These are phyloP conservation scores for Polygonum maritimum DNA, from an alignment of 148 eudicot genomes.

Conservation along the genomic window DNA sequence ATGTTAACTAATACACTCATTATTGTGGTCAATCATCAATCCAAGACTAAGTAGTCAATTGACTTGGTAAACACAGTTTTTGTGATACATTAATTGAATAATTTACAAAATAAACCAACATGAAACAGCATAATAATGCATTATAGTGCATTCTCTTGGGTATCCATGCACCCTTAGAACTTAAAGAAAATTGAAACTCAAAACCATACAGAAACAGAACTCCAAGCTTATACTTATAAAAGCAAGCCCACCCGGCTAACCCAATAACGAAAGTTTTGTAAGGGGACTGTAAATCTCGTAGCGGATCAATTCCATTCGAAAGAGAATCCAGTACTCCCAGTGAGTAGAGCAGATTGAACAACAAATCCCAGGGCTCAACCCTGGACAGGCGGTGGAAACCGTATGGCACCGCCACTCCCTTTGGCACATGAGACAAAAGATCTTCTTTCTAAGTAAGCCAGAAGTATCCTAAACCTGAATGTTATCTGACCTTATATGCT, in stretches of 20 bases:
- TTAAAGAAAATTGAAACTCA: background rate
- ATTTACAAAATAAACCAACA: background rate
- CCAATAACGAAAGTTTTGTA: too few relatives aligned
- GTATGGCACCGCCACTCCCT: too few relatives aligned
- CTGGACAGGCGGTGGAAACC: too few relatives aligned
- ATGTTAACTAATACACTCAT: background rate
- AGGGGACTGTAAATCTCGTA: too few relatives aligned
- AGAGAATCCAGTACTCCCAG: too few relatives aligned
- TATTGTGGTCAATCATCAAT: background rate
- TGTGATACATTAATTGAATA: background rate
- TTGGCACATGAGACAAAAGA: too few relatives aligned
- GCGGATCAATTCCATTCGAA: too few relatives aligned
- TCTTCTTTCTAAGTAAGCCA: background rate
- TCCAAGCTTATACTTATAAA: background rate
- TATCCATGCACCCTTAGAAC: background rate
- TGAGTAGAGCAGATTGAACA: too few relatives aligned
- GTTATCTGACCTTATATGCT: background rate
- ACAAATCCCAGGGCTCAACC: too few relatives aligned
- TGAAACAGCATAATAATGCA: background rate
- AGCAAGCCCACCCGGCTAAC: background rate
- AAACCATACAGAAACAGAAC: background rate
- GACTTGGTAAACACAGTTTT: background rate
- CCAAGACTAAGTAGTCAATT: background rate
- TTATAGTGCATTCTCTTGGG: too few relatives aligned
- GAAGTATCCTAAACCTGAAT: background rate